Evolutionary conservation across 108 stramenopile species (phyloP).

Genomic region (Fistulifera solaris): DNA sequence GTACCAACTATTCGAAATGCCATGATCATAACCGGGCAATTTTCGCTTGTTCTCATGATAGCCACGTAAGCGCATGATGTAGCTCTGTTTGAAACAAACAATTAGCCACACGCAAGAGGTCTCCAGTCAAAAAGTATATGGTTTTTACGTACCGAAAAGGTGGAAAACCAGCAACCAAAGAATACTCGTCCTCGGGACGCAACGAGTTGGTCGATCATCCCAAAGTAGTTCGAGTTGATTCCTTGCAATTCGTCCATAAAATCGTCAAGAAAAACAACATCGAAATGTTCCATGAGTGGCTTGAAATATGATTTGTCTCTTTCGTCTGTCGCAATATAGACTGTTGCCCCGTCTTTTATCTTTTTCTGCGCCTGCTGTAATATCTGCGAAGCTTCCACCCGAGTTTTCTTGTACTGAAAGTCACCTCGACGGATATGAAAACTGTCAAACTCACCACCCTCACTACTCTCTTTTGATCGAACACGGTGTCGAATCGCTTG

Average conservation of each 20-base stretch:
- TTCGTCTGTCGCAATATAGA: conserved; percentile 87
- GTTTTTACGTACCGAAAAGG: conserved; percentile 20
- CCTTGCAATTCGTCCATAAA: conserved; percentile 37
- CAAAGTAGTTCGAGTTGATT: conserved; percentile 13
- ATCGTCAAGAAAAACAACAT: conserved; percentile 74
- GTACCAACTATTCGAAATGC: conserved; percentile 38
- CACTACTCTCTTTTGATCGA: conserved; percentile 10
- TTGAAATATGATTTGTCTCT: conserved; percentile 72
- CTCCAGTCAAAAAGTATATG: not conserved
- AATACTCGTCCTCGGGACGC: conserved; percentile 53
- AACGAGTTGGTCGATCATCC: conserved; percentile 89
- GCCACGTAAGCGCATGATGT: conserved; percentile 73
- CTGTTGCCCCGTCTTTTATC: conserved; percentile 37
- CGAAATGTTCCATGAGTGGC: conserved; percentile 50
- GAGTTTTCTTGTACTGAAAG: conserved; percentile 71
- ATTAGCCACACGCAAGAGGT: not conserved
- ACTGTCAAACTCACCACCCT: conserved; percentile 52
- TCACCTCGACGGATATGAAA: conserved; percentile 81
- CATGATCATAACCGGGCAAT: conserved; percentile 43
- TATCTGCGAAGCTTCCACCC: conserved; percentile 44
- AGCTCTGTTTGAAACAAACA: conserved; percentile 23
- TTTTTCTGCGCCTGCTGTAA: conserved; percentile 32
- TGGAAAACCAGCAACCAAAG: conserved; percentile 76
- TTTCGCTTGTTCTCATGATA: conserved; percentile 50
- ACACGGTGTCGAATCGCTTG: conserved; percentile 54